Conservation (phyloP, 495 filamentous ascomycete genomes). For the Clohesyomyces aquaticus region DNA sequence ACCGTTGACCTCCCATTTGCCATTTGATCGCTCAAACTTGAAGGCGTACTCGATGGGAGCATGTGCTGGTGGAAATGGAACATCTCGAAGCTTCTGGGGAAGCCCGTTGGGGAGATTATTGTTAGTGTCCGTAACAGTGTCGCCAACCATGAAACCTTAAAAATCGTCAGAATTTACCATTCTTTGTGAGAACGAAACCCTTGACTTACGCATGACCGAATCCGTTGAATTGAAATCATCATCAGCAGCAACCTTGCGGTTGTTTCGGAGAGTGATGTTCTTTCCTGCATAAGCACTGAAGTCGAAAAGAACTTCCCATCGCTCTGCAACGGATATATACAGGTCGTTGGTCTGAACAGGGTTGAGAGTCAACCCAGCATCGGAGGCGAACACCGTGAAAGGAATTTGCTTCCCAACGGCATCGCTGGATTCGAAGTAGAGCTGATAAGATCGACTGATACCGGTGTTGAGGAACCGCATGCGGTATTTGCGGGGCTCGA, state of each 20-base stretch:
- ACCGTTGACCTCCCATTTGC: constrained; percentile 57
- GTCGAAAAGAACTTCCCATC: constrained; percentile 61
- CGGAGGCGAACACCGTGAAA: constrained; percentile 61
- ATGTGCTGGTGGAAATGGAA: constrained; percentile 42
- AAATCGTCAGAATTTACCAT: too few species aligned
- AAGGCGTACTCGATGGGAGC: constrained; percentile 49
- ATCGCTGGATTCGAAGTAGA: constrained; percentile 38
- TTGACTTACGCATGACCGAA: constrained; percentile 59
- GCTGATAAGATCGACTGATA: too few species aligned
- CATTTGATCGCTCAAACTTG: constrained; percentile 51
- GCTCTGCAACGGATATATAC: constrained; percentile 57
- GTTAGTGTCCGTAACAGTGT: constrained; percentile 45
- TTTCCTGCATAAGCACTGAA: constrained; percentile 54
- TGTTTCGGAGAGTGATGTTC: constrained; percentile 55
- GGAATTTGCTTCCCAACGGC: constrained; percentile 40
- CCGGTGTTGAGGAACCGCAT: constrained; percentile 57
- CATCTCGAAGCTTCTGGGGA: constrained; percentile 42
- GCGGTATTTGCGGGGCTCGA: constrained; percentile 62
- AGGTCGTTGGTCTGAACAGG: constrained; percentile 48
- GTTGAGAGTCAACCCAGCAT: constrained; percentile 51
- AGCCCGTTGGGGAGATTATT: constrained; percentile 48
- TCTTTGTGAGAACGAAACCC: too few species aligned
- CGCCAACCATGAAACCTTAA: too few species aligned
- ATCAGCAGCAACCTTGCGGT: constrained; percentile 49
- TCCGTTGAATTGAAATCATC: constrained; percentile 54